A percentile compares a stretch with the other conserved stretches of the same genome.
phyloP scores from a whole-genome alignment of 352 stramenopile species.

The Globisporangium viniferum region DNA sequence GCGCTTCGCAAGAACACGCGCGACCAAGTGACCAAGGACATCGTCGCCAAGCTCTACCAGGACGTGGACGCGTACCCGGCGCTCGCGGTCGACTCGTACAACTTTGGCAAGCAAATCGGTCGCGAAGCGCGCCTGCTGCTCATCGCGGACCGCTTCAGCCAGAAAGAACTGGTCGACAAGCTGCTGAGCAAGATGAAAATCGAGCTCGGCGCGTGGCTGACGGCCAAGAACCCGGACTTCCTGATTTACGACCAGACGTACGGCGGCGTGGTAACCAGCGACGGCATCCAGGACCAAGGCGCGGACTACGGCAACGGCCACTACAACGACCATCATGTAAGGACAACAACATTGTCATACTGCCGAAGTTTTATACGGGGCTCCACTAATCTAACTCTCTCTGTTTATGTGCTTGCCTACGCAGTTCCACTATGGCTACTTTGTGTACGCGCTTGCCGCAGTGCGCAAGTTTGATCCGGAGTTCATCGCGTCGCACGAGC shows the following conservation, averaged over 20 bases:
- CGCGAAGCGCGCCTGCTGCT: conserved; percentile 69
- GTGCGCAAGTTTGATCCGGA: conserved; percentile 70
- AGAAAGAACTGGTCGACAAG: conserved; percentile 39
- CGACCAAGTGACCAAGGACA: conserved; percentile 26
- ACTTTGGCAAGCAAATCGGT: conserved; percentile 78
- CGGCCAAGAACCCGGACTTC: conserved; percentile 52
- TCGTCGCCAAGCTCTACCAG: conserved; percentile 37
- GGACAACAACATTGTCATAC: conserved; percentile 4
- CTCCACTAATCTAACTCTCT: not conserved
- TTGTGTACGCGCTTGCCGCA: conserved; percentile 79
- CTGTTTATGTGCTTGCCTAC: conserved; percentile 15
- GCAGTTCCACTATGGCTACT: conserved; percentile 96
- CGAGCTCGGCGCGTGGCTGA: conserved; percentile 59
- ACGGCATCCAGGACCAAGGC: conserved; percentile 61
- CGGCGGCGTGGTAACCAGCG: conserved; percentile 88
- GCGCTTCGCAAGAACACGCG: conserved; percentile 31
- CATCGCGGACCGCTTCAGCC: conserved; percentile 72
- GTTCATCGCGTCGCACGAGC: conserved; percentile 62
- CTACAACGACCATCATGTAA: conserved; percentile 85
- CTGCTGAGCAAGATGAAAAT: conserved; percentile 56
- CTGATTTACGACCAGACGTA: conserved; percentile 93
- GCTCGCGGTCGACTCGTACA: conserved; percentile 62
- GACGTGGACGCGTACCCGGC: conserved; percentile 53
- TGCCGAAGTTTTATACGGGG: not conserved
- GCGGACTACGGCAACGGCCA: conserved; percentile 87